Percentiles rank a stretch among this genome's conserved stretches.
phyloP scores from a whole-genome alignment of 352 stramenopile genomes.

The Poterioochromonas sp. region DNA sequence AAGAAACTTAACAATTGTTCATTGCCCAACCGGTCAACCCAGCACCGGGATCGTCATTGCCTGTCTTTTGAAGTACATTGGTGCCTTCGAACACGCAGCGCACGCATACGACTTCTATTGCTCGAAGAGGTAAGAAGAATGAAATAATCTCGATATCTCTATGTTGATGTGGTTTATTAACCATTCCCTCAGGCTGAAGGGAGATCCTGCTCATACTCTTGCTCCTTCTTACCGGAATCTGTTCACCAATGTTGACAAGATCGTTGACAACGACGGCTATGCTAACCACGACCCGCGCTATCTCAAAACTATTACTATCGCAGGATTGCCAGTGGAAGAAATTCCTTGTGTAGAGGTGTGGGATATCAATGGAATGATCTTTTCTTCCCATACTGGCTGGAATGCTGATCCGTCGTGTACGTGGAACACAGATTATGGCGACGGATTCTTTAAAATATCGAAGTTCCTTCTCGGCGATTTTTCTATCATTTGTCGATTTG shows the following conservation, averaged over 20 bases:
- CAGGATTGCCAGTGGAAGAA: conserved; percentile 61
- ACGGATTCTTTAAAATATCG: conserved; percentile 54
- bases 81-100: conserved; percentile 56
- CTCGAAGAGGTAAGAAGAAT: conserved; percentile 37
- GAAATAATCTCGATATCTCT: no score
- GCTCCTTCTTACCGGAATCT: conserved; percentile 53
- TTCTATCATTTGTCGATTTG: conserved; percentile 58
- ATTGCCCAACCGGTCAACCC: conserved; percentile 82
- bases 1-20: conserved; percentile 60
- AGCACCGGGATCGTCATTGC: conserved; percentile 78
- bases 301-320: conserved; percentile 50
- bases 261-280: conserved; percentile 44
- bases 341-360: conserved; percentile 62
- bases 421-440: conserved; percentile 49
- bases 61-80: conserved; percentile 78
- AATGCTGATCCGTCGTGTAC: neutral
- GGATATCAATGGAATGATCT: conserved; percentile 39
- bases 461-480: conserved; percentile 56
- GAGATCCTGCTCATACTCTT: conserved; percentile 48
- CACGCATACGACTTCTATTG: conserved; percentile 83
- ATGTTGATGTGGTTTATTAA: neutral
- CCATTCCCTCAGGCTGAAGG: conserved; percentile 39
- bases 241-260: conserved; percentile 57
- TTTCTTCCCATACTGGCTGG: conserved; percentile 24
- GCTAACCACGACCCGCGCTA: conserved; percentile 50